These are phyloP conservation scores for Rhizopogon sp. DNA, from an alignment of 768 basidiomycete species.

Conservation along the genomic window DNA sequence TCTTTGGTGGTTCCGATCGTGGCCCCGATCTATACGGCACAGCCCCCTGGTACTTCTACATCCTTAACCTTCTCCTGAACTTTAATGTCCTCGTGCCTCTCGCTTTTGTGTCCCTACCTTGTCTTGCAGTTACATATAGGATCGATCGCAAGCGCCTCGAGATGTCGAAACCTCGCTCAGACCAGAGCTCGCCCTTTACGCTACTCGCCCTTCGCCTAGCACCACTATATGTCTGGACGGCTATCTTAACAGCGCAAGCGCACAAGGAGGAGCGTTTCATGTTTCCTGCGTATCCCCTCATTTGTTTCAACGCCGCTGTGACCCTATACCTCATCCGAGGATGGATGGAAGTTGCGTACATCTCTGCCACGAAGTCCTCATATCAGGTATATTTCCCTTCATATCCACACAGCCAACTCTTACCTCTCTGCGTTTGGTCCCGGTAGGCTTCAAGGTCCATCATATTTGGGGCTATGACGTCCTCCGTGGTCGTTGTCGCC, in stretches of 20 bases:
- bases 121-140: constrained; percentile 65
- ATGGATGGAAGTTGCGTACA: constrained; percentile 76
- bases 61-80: constrained; percentile 86
- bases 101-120: constrained; percentile 77
- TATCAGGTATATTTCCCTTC: constrained; percentile 58
- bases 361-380: constrained; percentile 75
- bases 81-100: constrained; percentile 86
- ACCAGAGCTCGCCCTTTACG: constrained; percentile 76
- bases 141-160: constrained; percentile 79
- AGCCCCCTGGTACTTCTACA: constrained; percentile 81
- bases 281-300: constrained; percentile 87
- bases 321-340: constrained; percentile 80
- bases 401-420: background rate
- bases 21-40: constrained; percentile 96
- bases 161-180: constrained; percentile 37
- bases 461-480: constrained; percentile 74
- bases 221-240: constrained; percentile 92
- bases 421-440: background rate
- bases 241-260: constrained; percentile 71
- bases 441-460: constrained; percentile 68
- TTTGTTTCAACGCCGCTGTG: constrained; percentile 95
- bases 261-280: constrained; percentile 99
- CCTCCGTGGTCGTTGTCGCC: constrained; percentile 61
- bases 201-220: constrained; percentile 70
- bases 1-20: constrained; percentile 72